A percentile compares a stretch with the other conserved stretches of the same genome.
These are phyloP conservation scores for Peronospora destructor DNA, from an alignment of 352 stramenopile genomes.

Conservation along the genomic window DNA sequence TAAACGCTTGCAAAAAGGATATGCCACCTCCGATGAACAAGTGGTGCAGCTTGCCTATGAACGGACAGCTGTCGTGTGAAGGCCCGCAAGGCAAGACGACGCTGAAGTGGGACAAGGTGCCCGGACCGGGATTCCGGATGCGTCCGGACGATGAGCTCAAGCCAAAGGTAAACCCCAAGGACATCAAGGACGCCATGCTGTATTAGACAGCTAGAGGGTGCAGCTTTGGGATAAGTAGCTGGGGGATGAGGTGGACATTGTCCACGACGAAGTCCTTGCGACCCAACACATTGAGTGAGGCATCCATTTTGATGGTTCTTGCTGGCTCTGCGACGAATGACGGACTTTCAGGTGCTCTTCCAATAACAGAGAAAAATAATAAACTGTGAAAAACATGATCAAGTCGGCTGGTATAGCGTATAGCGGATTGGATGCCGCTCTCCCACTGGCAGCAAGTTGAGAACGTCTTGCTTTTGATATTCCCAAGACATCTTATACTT, in stretches of 20 bases:
- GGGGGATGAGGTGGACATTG: conserved; percentile 13
- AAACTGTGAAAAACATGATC: conserved; percentile 12
- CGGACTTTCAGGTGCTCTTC: conserved; percentile 18
- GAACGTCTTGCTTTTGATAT: no score
- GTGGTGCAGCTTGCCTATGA: conserved; percentile 98
- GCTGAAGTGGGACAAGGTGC: conserved; percentile 82
- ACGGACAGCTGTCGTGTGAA: conserved; percentile 98
- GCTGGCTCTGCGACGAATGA: conserved; percentile 12
- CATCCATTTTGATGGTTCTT: conserved; percentile 20
- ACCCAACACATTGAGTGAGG: conserved; percentile 18
- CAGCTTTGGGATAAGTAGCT: conserved; percentile 22
- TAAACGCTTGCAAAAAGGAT: conserved; percentile 95
- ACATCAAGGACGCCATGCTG: conserved; percentile 87
- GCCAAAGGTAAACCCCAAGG: conserved; percentile 91
- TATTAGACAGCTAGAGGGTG: conserved; percentile 42
- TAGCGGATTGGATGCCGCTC: neutral
- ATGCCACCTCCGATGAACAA: conserved; percentile 92
- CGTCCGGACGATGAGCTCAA: conserved; percentile 87
- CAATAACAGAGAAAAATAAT: conserved; percentile 24
- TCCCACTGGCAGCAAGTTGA: no score
- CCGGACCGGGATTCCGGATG: conserved; percentile 85
- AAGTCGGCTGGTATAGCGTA: neutral
- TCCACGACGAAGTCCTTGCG: conserved; percentile 8
- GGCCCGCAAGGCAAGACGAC: conserved; percentile 94
- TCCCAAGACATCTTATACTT: no score